Evolutionary conservation across 2,329 filamentous ascomycete species (phyloP).

Genomic region (Coniochaeta hoffmannii): DNA sequence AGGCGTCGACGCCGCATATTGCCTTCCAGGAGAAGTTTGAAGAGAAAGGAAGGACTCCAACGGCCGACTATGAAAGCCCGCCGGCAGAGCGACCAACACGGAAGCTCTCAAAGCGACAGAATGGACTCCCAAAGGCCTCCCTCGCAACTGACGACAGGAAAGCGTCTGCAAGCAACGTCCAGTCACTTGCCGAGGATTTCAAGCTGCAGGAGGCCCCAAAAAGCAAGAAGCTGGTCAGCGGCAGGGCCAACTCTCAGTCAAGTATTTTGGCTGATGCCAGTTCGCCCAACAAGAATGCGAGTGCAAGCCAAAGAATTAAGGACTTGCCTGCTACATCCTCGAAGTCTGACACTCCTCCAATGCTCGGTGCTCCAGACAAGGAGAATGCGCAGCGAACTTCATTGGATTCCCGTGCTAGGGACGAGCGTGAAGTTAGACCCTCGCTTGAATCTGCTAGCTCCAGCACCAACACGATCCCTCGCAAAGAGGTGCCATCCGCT

Average conservation of each 20-base stretch:
- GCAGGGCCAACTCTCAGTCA: constrained; percentile 37
- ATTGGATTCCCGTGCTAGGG: constrained; percentile 49
- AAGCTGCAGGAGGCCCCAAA: constrained; percentile 77
- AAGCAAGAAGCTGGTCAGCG: constrained; percentile 39
- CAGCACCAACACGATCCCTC: constrained; percentile 43
- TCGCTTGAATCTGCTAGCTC: constrained; percentile 36
- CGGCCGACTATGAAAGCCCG: constrained; percentile 51
- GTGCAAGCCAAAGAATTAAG: constrained; percentile 23
- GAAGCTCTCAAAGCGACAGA: constrained; percentile 35
- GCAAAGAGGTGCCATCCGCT: constrained; percentile 54
- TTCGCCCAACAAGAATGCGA: constrained; percentile 4
- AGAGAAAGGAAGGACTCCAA: constrained; percentile 65
- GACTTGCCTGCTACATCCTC: constrained; percentile 11
- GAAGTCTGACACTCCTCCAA: constrained; percentile 25
- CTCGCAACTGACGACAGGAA: constrained; percentile 32
- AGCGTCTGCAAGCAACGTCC: constrained; percentile 25
- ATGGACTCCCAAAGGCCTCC: constrained; percentile 23
- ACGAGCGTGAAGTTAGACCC: constrained; percentile 41
- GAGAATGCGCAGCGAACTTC: constrained; percentile 44
- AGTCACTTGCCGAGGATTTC: constrained; percentile 48
- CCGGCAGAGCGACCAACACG: constrained; percentile 38
- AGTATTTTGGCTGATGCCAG: constrained; percentile 29
- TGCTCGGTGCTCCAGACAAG: constrained; percentile 25
- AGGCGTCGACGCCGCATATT: constrained; percentile 72
- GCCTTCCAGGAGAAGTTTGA: constrained; percentile 91